Percentiles rank a stretch among this genome's conserved stretches.
These are phyloP conservation scores for Malassezia arunalokei DNA, from an alignment of 1,284 basidiomycete species.

Conservation along the genomic window DNA sequence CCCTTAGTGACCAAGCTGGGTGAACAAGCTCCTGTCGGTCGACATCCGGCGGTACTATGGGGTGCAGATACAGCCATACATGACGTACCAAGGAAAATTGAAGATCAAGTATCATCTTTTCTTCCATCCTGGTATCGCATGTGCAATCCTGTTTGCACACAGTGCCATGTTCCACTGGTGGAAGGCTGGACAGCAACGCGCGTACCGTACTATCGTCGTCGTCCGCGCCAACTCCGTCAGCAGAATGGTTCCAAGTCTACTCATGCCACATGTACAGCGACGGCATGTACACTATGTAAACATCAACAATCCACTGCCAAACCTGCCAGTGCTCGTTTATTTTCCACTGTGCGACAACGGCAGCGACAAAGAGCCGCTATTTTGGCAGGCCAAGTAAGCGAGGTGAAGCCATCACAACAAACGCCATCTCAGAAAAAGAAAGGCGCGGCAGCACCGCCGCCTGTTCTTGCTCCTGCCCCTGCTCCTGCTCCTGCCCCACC, in stretches of 20 bases:
- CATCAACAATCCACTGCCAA: neutral
- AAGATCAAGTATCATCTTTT: neutral
- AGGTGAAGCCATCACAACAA: too few species aligned
- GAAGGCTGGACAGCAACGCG: neutral
- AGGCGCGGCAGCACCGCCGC: neutral
- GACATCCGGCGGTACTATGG: neutral
- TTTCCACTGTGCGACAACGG: constrained; percentile 1
- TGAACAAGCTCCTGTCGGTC: neutral
- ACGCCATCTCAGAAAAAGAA: neutral
- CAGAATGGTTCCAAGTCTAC: neutral
- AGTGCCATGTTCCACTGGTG: neutral
- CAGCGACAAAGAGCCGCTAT: neutral
- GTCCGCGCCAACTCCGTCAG: neutral
- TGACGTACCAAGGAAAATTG: too few species aligned
- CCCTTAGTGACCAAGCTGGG: neutral
- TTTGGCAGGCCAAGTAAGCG: neutral
- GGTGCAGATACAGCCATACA: neutral
- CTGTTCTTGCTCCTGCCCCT: too few species aligned
- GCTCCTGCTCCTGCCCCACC: too few species aligned
- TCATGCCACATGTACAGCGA: neutral
- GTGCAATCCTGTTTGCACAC: neutral
- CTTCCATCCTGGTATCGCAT: constrained; percentile 1
- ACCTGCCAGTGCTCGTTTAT: neutral
- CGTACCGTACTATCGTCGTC: neutral
- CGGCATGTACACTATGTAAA: neutral